Conservation (phyloP, 306 rosid genomes). For the Heteromeles arbutifolia region DNA sequence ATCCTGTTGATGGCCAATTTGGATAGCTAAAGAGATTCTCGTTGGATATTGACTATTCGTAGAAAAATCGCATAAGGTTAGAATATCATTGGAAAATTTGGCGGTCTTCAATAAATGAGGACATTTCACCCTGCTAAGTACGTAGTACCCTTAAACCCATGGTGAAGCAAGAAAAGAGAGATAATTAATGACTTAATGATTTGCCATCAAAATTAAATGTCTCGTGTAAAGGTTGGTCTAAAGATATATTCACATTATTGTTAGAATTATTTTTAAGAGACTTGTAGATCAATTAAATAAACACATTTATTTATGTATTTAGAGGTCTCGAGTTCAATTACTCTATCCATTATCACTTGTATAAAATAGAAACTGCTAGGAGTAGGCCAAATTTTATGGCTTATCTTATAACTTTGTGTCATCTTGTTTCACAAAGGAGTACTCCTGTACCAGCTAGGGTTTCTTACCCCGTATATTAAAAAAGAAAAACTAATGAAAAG, state of each 20-base stretch:
- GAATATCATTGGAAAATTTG: conserved; percentile 12
- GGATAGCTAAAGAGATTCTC: conserved; percentile 57
- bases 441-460: too few relatives aligned
- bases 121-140: neutral
- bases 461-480: too few relatives aligned
- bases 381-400: too few relatives aligned
- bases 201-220: conserved; percentile 6
- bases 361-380: too few relatives aligned
- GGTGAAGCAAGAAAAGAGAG: neutral
- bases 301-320: too few relatives aligned
- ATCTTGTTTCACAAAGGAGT: too few relatives aligned
- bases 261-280: too few relatives aligned
- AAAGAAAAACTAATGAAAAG: too few relatives aligned
- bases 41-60: conserved; percentile 47
- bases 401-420: too few relatives aligned
- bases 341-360: too few relatives aligned
- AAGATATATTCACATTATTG: neutral
- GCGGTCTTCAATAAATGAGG: conserved; percentile 19
- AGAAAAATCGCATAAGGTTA: conserved; percentile 28
- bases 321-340: too few relatives aligned
- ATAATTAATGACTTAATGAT: neutral
- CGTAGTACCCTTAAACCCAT: neutral
- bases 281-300: too few relatives aligned
- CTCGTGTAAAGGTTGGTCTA: neutral
- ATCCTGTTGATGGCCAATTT: conserved; percentile 51